Evolutionary conservation across 345 rosid genomes (phyloP).

Genomic region (Conringia planisiliqua): DNA sequence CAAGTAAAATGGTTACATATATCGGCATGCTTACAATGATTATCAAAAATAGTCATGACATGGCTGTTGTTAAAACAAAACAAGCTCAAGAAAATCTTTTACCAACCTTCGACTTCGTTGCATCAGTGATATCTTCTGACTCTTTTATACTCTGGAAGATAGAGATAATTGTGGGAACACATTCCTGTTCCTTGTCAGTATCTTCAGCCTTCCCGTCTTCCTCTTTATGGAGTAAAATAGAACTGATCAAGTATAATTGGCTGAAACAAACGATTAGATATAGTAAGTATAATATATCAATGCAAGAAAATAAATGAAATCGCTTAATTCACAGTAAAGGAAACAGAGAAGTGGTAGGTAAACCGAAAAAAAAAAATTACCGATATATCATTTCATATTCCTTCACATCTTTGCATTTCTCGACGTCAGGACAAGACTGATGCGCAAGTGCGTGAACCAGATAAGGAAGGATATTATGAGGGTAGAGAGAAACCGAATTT

Average conservation of each 20-base stretch:
- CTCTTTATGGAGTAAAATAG: conserved; percentile 71
- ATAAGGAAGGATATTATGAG: conserved; percentile 68
- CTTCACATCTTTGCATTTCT: conserved; percentile 81
- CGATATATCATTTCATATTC: conserved; percentile 74
- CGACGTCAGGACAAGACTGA: conserved; percentile 71
- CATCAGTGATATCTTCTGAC: conserved; percentile 74
- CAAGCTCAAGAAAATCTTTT: conserved; percentile 11
- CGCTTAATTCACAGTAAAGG: not conserved
- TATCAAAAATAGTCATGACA: not conserved
- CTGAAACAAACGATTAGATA: conserved; percentile 42
- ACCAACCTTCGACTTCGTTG: conserved; percentile 74
- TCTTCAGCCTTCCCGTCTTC: conserved; percentile 77
- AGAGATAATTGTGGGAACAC: conserved; percentile 42
- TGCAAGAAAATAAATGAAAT: not conserved
- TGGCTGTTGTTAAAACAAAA: not conserved
- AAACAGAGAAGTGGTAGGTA: conserved; percentile 2
- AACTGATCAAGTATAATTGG: conserved; percentile 61
- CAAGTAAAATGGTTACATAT: not conserved
- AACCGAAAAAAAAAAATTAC: conserved; percentile 33
- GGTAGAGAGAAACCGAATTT: conserved; percentile 46
- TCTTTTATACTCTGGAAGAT: conserved; percentile 59
- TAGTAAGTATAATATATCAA: not conserved
- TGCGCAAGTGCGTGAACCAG: conserved; percentile 85
- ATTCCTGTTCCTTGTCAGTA: conserved; percentile 56
- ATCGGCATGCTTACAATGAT: not conserved